Evolutionary conservation across 805 yeast species (phyloP).

Genomic region (Candida sakaeoensis): DNA sequence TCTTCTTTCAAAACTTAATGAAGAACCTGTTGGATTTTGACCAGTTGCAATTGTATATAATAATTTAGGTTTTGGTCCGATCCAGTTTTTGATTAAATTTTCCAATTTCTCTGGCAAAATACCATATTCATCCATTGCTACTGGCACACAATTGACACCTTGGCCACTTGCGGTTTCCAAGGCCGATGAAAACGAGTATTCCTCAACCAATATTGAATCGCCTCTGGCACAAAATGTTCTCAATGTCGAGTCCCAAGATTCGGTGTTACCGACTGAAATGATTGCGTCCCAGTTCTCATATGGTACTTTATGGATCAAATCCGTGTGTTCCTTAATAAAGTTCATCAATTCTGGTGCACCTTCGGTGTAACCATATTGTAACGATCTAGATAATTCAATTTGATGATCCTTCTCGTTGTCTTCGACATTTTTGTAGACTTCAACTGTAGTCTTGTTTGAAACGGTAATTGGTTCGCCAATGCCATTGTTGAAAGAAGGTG

Average conservation of each 20-base stretch:
- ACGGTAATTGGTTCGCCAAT: constrained; percentile 60
- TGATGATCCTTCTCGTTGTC: constrained; percentile 32
- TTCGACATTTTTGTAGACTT: constrained; percentile 28
- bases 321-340: constrained; percentile 76
- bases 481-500: constrained; percentile 77
- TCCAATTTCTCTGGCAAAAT: constrained; percentile 70
- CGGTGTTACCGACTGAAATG: constrained; percentile 82
- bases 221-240: constrained; percentile 76
- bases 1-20: constrained; percentile 75
- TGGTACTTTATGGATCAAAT: constrained; percentile 41
- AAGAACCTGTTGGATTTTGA: constrained; percentile 96
- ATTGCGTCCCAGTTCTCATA: constrained; percentile 67
- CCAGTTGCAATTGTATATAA: constrained; percentile 93
- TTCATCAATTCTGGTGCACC: constrained; percentile 71
- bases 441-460: constrained; percentile 38
- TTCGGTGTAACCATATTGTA: constrained; percentile 85
- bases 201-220: constrained; percentile 81
- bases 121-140: constrained; percentile 76
- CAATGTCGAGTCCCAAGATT: constrained; percentile 78
- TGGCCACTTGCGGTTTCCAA: constrained; percentile 75
- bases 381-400: constrained; percentile 75
- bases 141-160: constrained; percentile 66
- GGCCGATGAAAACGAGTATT: constrained; percentile 79
- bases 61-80: constrained; percentile 72
- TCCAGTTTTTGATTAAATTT: constrained; percentile 64